Conservation (phyloP, 23 red algal genomes). For the Gracilaria gracilis region DNA sequence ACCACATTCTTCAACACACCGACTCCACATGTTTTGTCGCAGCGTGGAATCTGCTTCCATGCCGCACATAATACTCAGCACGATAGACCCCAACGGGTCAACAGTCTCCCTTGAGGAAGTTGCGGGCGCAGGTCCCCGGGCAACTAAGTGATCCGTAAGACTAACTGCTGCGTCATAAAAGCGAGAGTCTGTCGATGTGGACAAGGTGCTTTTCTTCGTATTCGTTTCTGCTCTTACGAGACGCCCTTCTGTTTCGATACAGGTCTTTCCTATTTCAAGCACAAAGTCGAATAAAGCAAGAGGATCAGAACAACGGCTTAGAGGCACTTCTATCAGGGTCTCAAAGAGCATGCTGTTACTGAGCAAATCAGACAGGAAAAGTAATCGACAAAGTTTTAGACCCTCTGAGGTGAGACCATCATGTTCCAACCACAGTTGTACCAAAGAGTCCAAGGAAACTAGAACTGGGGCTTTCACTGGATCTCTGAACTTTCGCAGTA, state of each 20-base stretch:
- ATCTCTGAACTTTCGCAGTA: not conserved
- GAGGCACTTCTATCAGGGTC: not conserved
- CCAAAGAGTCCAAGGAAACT: constrained; percentile 2
- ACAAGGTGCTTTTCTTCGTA: constrained; percentile 41
- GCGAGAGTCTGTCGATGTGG: constrained; percentile 38
- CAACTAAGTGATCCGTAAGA: constrained; percentile 38
- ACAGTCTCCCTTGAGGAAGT: not conserved
- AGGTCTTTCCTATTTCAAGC: not conserved
- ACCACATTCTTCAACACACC: constrained; percentile 52
- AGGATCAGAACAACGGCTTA: not conserved
- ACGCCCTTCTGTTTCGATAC: constrained; percentile 1
- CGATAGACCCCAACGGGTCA: constrained; percentile 43
- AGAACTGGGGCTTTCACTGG: not conserved
- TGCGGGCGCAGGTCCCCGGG: constrained; percentile 27
- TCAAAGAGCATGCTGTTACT: constrained; percentile 9
- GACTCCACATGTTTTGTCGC: constrained; percentile 38
- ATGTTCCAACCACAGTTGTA: constrained; percentile 25
- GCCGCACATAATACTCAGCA: constrained; percentile 51
- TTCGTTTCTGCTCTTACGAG: constrained; percentile 12
- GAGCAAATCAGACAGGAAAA: not conserved
- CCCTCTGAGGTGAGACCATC: not conserved
- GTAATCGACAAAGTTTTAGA: not conserved
- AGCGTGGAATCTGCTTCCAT: constrained; percentile 45
- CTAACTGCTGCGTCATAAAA: not conserved
- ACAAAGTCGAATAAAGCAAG: not conserved